Conservation (phyloP, 176 grass and related monocot genomes). For the Urochloa ruziziensis region DNA sequence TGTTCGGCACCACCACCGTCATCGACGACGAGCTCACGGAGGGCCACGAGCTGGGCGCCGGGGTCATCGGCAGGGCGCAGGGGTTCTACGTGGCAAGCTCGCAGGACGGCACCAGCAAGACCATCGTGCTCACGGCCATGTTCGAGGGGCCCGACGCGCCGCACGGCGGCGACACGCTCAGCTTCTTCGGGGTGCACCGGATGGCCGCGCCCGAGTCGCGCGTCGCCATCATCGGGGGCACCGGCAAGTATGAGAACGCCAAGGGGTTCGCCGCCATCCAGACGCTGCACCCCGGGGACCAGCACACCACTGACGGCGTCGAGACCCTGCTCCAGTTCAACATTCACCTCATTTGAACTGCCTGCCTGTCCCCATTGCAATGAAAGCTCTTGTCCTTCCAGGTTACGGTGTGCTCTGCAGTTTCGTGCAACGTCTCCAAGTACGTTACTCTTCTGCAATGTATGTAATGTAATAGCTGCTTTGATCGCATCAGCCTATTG, state of each 20-base stretch:
- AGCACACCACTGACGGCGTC: slow-evolving; percentile 58
- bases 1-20: slow-evolving; percentile 64
- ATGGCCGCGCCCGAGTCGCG: slow-evolving; percentile 52
- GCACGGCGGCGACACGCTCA: slow-evolving; percentile 58
- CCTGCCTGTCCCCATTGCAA: neutral
- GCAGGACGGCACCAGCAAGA: slow-evolving; percentile 74
- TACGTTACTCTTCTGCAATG: neutral
- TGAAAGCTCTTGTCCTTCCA: neutral
- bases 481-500: neutral
- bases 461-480: neutral
- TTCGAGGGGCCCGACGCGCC: slow-evolving; percentile 43
- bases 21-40: slow-evolving; percentile 76
- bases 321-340: slow-evolving; percentile 70
- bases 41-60: slow-evolving; percentile 61
- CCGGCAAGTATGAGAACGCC: slow-evolving; percentile 70
- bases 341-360: slow-evolving; percentile 52
- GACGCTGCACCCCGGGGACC: slow-evolving; percentile 44
- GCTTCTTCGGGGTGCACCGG: slow-evolving; percentile 67
- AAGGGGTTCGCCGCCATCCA: slow-evolving; percentile 66
- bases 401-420: neutral
- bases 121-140: slow-evolving; percentile 60
- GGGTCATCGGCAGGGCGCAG: slow-evolving; percentile 59
- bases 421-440: neutral
- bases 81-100: slow-evolving; percentile 77
- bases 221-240: slow-evolving; percentile 68